phyloP scores from a whole-genome alignment of 805 yeast species.

The Ogataea methanolica region DNA sequence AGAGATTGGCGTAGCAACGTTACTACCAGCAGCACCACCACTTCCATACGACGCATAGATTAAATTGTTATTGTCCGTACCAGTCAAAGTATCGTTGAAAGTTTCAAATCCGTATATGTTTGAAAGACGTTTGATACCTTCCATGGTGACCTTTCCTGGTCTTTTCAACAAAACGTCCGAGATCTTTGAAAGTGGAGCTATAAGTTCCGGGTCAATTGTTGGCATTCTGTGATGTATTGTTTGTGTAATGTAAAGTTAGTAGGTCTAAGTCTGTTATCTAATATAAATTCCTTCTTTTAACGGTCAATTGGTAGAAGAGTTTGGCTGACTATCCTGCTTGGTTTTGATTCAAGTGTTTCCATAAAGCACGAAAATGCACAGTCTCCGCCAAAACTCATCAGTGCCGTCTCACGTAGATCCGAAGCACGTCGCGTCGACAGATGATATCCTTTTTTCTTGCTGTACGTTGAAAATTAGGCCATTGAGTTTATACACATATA shows the following conservation, averaged over 20 bases:
- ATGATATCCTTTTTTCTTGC: too few relatives aligned
- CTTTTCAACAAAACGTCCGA: constrained; percentile 30
- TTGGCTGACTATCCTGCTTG: too few relatives aligned
- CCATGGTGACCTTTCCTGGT: constrained; percentile 32
- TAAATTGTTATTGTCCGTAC: constrained; percentile 29
- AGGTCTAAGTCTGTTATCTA: neutral
- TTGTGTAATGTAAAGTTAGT: neutral
- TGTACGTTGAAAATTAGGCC: too few relatives aligned
- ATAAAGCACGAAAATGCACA: too few relatives aligned
- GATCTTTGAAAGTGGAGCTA: constrained; percentile 28
- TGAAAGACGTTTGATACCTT: constrained; percentile 30
- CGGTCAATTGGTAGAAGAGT: too few relatives aligned
- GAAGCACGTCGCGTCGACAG: too few relatives aligned
- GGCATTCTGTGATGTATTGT: constrained; percentile 20
- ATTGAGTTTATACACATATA: too few relatives aligned
- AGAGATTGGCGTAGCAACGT: constrained; percentile 15
- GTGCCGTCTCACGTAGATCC: too few relatives aligned
- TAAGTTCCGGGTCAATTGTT: constrained; percentile 29
- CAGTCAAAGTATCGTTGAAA: constrained; percentile 28
- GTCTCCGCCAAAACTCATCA: too few relatives aligned
- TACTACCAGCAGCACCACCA: constrained; percentile 12
- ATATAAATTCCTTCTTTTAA: too few relatives aligned
- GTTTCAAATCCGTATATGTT: constrained; percentile 36
- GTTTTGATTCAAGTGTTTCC: too few relatives aligned
- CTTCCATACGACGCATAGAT: constrained; percentile 18